phyloP scores from a whole-genome alignment of 2,329 filamentous ascomycete species.

The Sarocladium kiliense region DNA sequence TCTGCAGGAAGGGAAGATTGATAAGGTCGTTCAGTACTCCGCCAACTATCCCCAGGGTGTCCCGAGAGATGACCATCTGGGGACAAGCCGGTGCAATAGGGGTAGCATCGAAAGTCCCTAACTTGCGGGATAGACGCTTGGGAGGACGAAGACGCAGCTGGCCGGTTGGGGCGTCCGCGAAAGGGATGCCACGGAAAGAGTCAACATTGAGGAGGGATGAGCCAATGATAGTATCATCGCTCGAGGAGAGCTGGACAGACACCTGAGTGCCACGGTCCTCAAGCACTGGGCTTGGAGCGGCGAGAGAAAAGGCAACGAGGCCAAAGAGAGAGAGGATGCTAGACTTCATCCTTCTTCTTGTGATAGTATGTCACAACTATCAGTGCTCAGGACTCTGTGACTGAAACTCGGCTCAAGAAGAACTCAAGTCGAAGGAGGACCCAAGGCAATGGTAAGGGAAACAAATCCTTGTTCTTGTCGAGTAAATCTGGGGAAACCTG shows the following conservation, averaged over 20 bases:
- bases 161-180: constrained; percentile 63
- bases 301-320: constrained; percentile 1
- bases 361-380: background rate
- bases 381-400: too few relatives aligned
- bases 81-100: constrained; percentile 59
- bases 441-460: background rate
- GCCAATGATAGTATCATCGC: constrained; percentile 50
- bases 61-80: constrained; percentile 50
- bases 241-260: constrained; percentile 46
- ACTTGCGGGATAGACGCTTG: constrained; percentile 43
- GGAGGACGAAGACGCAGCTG: constrained; percentile 65
- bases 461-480: background rate
- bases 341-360: background rate
- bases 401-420: background rate
- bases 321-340: constrained; percentile 6
- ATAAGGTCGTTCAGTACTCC: constrained; percentile 44
- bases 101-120: constrained; percentile 59
- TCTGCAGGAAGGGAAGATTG: constrained; percentile 55
- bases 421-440: background rate
- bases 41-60: constrained; percentile 22
- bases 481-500: background rate
- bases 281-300: constrained; percentile 16
- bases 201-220: constrained; percentile 47
- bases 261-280: constrained; percentile 41
- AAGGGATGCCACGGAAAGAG: constrained; percentile 70